Evolutionary conservation across 257 asterid species (phyloP), one percentile per base, ranked within the genome.

Genomic region (Fraxinus cuspidata): DNA sequence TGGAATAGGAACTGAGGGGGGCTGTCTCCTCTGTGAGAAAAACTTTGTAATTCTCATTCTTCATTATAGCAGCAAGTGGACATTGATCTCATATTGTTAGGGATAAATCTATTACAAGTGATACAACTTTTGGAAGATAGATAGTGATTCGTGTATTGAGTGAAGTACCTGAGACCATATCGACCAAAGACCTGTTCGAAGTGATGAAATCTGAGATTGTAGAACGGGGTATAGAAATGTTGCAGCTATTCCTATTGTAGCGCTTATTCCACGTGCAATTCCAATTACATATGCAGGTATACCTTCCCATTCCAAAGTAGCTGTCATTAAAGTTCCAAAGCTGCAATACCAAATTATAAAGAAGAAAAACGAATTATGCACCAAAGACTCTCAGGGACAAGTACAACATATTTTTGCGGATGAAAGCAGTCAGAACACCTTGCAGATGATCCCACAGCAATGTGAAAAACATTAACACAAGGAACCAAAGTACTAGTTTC

Each of bases 281-380:
- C 98, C 99, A 15, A 93, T 95, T 1, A 88, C 83, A 72, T 91
- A 95, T 7, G 96, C 92, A 37, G 97, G 94, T 77, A 95, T 84
- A 34, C 98, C 97, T 83, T 93, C 88, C 99, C 98, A 95, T 83
- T 90, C 93, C 64, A 95, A 84, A 10, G 91, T 70, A 65, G 99
- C 99, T 2, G 97, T 95, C 99, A 95, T 95, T 74, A 95, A 83
- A 7, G 98, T 87, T 60, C 99, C 97, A 70, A 95, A 95, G 90
- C 99, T 95, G 86, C 75, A 76, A 63, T 35, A 29, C 34, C 78
- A 70, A 64, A 63, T 79, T 51, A 53, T 38, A 51, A 53, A 47
- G 11, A 13, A 42, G n/a, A 47, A 31, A 38, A 51, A 27, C 1
- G 11, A 23, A 25, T 35, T 56, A 56, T 8, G 79, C 79, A 79